Base-by-base conservation (phyloP, 208 protist genomes). In the Angomonas desouzai region DNA sequence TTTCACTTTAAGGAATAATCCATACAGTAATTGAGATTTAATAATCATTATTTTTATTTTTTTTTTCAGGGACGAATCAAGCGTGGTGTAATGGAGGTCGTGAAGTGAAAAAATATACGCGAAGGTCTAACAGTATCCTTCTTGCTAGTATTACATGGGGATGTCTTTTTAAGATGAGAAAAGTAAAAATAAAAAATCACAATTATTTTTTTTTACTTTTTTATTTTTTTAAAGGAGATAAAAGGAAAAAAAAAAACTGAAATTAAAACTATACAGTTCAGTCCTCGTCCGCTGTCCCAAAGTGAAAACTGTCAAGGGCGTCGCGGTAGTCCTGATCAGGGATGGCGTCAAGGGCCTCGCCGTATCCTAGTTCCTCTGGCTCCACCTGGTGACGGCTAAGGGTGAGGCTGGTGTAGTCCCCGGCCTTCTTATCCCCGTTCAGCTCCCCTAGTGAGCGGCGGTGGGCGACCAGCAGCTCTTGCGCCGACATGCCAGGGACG, bases 371-470 rank as follows among this genome's bases (percentile, higher is more conserved):
- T 1, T 68, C 66, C 51, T 83, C 80, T 0, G 61, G 58, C 47
- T 84, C 72, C 3, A 89, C 66, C 56, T 93, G 81, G 32, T 84
- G 79, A 34, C 87, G 84, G 55, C 79, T 86, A 27, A 94, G 72
- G 0, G 87, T 94, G 28, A 94, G 53, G 58, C 87, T 85, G 73
- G 87, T 76, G 18, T 88, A 10, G 32, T 88, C 78, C 10, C 55
- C 66, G 20, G 7, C 38, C 29, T 77, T 72, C 0, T 58, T 29
- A 25, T 70, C 68, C 16, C 70, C 71, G 1, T 79, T 76, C 2
- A 87, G 51, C 22, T 72, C 64, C 0, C 64, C 70, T 0, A 94
- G 66, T 1, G 78, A 83, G 23, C 62, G 51, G 33, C 82, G 84
- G 72, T 94, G 83, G 0, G 70, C 75, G 22, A 62, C 62, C 48